Percentiles rank a stretch among this genome's conserved stretches.
Conservation (phyloP, 768 basidiomycete genomes). For the Tubosaeta sp. region DNA sequence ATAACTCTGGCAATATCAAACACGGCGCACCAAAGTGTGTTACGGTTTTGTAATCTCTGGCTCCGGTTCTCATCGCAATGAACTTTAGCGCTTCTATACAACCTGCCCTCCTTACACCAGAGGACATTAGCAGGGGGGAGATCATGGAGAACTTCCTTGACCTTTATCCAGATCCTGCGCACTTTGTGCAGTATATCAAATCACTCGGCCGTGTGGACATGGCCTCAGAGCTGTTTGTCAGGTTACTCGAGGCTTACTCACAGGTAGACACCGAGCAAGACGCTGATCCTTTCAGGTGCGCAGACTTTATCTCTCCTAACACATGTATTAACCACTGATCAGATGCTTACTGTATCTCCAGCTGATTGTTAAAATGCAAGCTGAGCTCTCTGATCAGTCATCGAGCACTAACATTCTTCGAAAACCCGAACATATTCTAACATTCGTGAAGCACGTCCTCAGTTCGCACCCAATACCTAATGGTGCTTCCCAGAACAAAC, state of each 20-base stretch:
- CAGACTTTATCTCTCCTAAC: not conserved
- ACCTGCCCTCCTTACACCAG: slow-evolving; percentile 49
- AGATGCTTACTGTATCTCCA: slow-evolving; percentile 76
- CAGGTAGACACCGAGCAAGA: slow-evolving; percentile 17
- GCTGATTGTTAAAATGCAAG: slow-evolving; percentile 78
- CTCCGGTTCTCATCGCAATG: not conserved
- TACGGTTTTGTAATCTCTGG: not conserved
- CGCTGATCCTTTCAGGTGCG: slow-evolving; percentile 21
- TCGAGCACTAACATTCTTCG: slow-evolving; percentile 52
- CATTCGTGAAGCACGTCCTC: slow-evolving; percentile 78
- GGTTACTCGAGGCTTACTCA: slow-evolving; percentile 67
- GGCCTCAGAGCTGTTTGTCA: slow-evolving; percentile 68
- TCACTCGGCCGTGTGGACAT: slow-evolving; percentile 64
- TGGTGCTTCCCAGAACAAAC: slow-evolving; percentile 1
- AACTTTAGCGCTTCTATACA: slow-evolving; percentile 21
- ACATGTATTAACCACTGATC: slow-evolving; percentile 3
- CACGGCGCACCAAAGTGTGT: slow-evolving; percentile 42
- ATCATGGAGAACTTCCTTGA: slow-evolving; percentile 50
- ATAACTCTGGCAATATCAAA: slow-evolving; percentile 49
- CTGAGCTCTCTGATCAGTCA: slow-evolving; percentile 53
- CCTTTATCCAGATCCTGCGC: slow-evolving; percentile 71
- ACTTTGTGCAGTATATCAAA: slow-evolving; percentile 65
- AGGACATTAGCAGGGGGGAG: slow-evolving; percentile 38
- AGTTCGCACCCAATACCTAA: slow-evolving; percentile 33
- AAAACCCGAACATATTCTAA: slow-evolving; percentile 69